phyloP scores from a whole-genome alignment of 225 moss, liverwort and hornwort species.

The Marchantia polymorpha region DNA sequence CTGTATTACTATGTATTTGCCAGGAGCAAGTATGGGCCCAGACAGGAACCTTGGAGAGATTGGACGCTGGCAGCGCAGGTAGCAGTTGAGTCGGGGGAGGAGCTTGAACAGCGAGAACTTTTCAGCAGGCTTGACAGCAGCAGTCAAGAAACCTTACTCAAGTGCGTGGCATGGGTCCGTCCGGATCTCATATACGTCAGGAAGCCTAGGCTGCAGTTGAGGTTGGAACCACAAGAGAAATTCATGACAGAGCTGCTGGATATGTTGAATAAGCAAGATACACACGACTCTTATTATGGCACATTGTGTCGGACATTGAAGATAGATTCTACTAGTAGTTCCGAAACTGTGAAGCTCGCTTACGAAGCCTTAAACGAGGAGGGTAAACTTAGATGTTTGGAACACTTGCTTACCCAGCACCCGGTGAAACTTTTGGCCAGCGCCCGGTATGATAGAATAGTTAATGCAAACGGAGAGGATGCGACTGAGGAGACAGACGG shows the following conservation, averaged over 20 bases:
- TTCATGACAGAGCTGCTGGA: constrained; percentile 51
- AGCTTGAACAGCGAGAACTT: constrained; percentile 50
- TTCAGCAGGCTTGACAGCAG: constrained; percentile 44
- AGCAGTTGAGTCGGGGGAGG: constrained; percentile 55
- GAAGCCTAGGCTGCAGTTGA: constrained; percentile 61
- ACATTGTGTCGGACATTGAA: constrained; percentile 57
- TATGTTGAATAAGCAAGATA: constrained; percentile 51
- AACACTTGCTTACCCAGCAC: constrained; percentile 66
- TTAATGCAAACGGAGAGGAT: constrained; percentile 15
- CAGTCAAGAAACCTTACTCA: constrained; percentile 37
- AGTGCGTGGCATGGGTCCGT: constrained; percentile 75
- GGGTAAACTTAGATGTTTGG: constrained; percentile 57
- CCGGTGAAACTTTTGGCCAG: constrained; percentile 63
- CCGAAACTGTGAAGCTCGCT: constrained; percentile 31
- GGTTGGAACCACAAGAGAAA: constrained; percentile 74
- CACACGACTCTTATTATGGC: constrained; percentile 42
- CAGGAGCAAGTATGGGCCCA: constrained; percentile 37
- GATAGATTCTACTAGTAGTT: constrained; percentile 48
- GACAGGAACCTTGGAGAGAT: constrained; percentile 65
- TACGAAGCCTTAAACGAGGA: constrained; percentile 54
- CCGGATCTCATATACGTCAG: constrained; percentile 81
- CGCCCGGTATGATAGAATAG: constrained; percentile 28
- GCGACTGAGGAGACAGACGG: constrained; percentile 22
- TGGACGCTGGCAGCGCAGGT: constrained; percentile 87
- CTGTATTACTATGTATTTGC: constrained; percentile 74